Evolutionary conservation across 768 basidiomycete genomes (phyloP).

Genomic region (Calvatia gigantea): DNA sequence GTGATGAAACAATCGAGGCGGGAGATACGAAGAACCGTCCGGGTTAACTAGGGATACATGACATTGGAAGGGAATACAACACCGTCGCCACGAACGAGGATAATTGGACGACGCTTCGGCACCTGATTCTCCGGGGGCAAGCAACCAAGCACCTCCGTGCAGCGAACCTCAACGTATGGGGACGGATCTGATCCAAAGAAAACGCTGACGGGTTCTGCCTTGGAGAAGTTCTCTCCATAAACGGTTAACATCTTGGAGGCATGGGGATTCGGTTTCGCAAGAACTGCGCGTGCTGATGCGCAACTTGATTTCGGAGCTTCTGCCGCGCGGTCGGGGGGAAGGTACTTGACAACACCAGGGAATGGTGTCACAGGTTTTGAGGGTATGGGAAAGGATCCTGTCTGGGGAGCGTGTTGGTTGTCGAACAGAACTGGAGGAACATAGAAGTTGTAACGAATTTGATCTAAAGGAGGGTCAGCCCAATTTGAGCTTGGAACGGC

Average conservation of each 20-base stretch:
- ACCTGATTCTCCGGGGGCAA: slow-evolving; percentile 66
- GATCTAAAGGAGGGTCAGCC: slow-evolving; percentile 46
- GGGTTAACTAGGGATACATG: slow-evolving; percentile 63
- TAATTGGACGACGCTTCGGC: slow-evolving; percentile 71
- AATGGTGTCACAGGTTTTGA: slow-evolving; percentile 83
- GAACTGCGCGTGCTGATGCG: slow-evolving; percentile 58
- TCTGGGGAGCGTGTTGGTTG: slow-evolving; percentile 69
- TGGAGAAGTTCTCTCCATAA: slow-evolving; percentile 87
- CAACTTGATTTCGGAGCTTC: slow-evolving; percentile 77
- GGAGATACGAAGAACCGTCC: slow-evolving; percentile 3
- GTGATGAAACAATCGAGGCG: slow-evolving; percentile 9
- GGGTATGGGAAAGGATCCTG: slow-evolving; percentile 73
- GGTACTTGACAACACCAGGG: slow-evolving; percentile 86
- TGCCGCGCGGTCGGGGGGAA: slow-evolving; percentile 83
- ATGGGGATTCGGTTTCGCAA: slow-evolving; percentile 77
- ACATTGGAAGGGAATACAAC: slow-evolving; percentile 83
- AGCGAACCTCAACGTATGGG: slow-evolving; percentile 84
- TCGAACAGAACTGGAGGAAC: slow-evolving; percentile 84
- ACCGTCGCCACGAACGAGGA: slow-evolving; percentile 81
- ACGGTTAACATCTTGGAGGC: slow-evolving; percentile 79
- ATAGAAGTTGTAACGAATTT: slow-evolving; percentile 92
- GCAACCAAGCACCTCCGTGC: slow-evolving; percentile 81
- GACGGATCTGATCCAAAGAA: slow-evolving; percentile 88
- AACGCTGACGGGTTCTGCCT: slow-evolving; percentile 74
- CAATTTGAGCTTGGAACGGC: slow-evolving; percentile 10